Conservation (phyloP, 345 rosid species). For the Salix viminalis region DNA sequence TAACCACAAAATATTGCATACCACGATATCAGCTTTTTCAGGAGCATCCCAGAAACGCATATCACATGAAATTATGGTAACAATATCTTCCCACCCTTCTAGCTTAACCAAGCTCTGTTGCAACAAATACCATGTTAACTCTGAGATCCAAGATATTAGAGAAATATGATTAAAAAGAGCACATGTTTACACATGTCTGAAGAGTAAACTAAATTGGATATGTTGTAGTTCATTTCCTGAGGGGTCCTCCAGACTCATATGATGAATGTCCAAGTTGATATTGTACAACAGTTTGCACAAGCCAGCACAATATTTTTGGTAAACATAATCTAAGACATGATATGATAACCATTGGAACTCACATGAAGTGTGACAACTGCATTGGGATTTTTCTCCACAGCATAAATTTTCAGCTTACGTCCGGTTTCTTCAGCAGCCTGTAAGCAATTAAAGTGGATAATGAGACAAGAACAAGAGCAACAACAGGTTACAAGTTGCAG, state of each 20-base stretch:
- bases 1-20: constrained; percentile 19
- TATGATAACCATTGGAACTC: constrained; percentile 30
- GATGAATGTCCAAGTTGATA: background rate
- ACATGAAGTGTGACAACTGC: constrained; percentile 98
- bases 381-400: constrained; percentile 98
- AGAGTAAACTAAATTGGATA: background rate
- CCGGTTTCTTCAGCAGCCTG: constrained; percentile 98
- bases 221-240: background rate
- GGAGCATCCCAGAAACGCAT: constrained; percentile 98
- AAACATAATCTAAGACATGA: constrained; percentile 1
- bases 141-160: constrained; percentile 9
- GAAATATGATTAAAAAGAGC: background rate
- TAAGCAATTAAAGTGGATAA: constrained; percentile 19
- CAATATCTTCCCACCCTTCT: constrained; percentile 84
- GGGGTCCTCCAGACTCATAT: background rate
- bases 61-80: constrained; percentile 87
- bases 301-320: background rate
- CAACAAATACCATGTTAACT: constrained; percentile 15
- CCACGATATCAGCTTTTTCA: constrained; percentile 94
- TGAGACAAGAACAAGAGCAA: constrained; percentile 2
- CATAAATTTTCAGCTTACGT: constrained; percentile 75
- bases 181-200: background rate
- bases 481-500: constrained; percentile 14
- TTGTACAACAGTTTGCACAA: background rate
- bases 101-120: constrained; percentile 80